These are phyloP conservation scores for Diaporthe sp. DNA, from an alignment of 2,329 filamentous ascomycete genomes.

Conservation along the genomic window DNA sequence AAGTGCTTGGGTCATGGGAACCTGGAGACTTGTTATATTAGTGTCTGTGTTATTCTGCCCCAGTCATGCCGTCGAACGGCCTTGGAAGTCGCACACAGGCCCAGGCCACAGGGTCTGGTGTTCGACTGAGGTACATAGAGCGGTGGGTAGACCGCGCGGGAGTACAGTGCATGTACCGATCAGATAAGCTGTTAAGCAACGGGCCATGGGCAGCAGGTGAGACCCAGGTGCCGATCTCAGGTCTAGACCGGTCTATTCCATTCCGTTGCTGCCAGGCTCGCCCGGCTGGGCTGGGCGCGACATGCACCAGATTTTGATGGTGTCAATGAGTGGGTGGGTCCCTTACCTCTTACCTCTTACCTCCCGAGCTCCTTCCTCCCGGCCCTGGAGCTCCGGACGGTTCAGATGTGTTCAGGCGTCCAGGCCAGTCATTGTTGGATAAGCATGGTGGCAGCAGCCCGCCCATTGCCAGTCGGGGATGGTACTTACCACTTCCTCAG, in stretches of 20 bases:
- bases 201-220: slow-evolving; percentile 7
- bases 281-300: slow-evolving; percentile 13
- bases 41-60: neutral
- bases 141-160: neutral
- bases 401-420: no score
- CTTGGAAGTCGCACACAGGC: neutral
- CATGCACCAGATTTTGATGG: slow-evolving; percentile 6
- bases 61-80: neutral
- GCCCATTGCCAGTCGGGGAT: neutral
- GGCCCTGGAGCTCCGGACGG: neutral
- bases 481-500: neutral
- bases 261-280: neutral
- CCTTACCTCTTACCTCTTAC: neutral
- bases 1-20: neutral
- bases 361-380: neutral
- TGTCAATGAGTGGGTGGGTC: neutral
- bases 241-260: slow-evolving; percentile 39
- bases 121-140: neutral
- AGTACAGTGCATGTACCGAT: neutral
- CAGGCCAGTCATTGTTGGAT: neutral
- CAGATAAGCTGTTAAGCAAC: slow-evolving; percentile 16
- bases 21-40: neutral
- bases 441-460: neutral
- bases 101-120: neutral
- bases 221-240: slow-evolving; percentile 27